A percentile compares a stretch with the other conserved stretches of the same genome.
Evolutionary conservation across 2,329 filamentous ascomycete genomes (phyloP).

Genomic region (Zopfia rhizophila): DNA sequence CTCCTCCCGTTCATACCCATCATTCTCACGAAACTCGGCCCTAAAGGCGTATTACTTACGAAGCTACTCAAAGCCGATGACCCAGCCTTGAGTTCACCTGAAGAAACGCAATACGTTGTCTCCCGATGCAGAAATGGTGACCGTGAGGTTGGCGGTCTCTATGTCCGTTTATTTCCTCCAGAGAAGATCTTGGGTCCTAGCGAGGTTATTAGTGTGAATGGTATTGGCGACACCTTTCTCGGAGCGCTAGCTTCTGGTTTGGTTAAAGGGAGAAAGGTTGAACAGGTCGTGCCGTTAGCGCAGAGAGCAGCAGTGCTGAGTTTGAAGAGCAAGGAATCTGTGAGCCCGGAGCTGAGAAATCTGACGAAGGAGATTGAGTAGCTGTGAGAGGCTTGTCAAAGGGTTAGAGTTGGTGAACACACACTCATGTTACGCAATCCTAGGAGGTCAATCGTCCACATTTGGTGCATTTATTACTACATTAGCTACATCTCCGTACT

Average conservation of each 20-base stretch:
- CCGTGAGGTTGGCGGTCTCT: slow-evolving; percentile 76
- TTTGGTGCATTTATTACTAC: too few relatives aligned
- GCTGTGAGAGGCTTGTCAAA: too few relatives aligned
- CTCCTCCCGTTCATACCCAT: slow-evolving; percentile 89
- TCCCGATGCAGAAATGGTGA: slow-evolving; percentile 64
- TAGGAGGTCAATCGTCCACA: too few relatives aligned
- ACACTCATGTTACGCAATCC: too few relatives aligned
- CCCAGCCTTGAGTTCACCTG: slow-evolving; percentile 69
- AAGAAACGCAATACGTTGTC: slow-evolving; percentile 76
- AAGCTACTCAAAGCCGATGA: slow-evolving; percentile 76
- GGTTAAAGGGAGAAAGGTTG: slow-evolving; percentile 63
- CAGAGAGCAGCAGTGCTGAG: slow-evolving; percentile 85
- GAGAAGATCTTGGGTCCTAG: slow-evolving; percentile 68
- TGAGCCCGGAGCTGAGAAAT: slow-evolving; percentile 67
- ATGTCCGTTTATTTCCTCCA: slow-evolving; percentile 78
- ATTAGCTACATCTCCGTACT: too few relatives aligned
- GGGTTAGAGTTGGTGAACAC: too few relatives aligned
- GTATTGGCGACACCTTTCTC: slow-evolving; percentile 91
- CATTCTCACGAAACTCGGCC: slow-evolving; percentile 85
- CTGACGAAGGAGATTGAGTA: slow-evolving; percentile 22
- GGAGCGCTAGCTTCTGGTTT: slow-evolving; percentile 86
- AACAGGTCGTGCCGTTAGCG: slow-evolving; percentile 78
- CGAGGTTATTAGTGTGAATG: slow-evolving; percentile 89
- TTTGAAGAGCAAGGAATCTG: slow-evolving; percentile 77
- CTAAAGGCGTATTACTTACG: slow-evolving; percentile 78